Evolutionary conservation across 768 basidiomycete species (phyloP), one percentile per base, ranked within the genome.

Genomic region (Suillus bovinus): DNA sequence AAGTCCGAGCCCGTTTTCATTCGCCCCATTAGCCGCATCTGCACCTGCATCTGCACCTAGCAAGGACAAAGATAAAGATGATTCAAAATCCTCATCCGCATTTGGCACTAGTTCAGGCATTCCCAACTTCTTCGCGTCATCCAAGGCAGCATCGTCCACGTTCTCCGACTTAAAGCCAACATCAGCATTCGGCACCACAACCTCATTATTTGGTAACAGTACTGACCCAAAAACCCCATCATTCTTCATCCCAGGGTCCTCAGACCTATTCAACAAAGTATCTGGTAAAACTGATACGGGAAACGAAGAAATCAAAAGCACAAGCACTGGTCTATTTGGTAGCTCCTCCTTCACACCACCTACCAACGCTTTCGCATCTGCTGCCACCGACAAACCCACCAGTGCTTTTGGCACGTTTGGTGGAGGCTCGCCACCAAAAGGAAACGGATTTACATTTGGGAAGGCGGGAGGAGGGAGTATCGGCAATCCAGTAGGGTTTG

Each of bases 401-500:
- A 67, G 66, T 63, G 38, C 61, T 38, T 78, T 77, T 57, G 63
- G 67, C 17, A 38, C 44, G 17, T 55, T 67, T 34, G 74, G 76
- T 20, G 69, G 67, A 27, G 68, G 67, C 50, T 70, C 73, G n/a
- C 64, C 64, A 13, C 64, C 70, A 1, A 75, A 69, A 65, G 58
- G 67, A 17, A 42, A 60, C 14, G 53, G 66, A 2, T 76, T 77
- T 58, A 38, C 66, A 2, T 74, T 77, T 34, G 75, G 74, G 42
- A 75, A 70, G 54, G 65, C 68, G 38, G 75, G 60, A 16, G 75
- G 60, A 13, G 85, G 85, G 59, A 84, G 79, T 66, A 79, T 87
- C 22, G 86, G 87, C 1, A 87, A 86, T 68, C 84, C 87, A 9
- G 84, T 87, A 9, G 87, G 87, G 6, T 88, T 88, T 64, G 80